Evolutionary conservation across 257 asterid species (phyloP).

Genomic region (Solanum bukasovii): DNA sequence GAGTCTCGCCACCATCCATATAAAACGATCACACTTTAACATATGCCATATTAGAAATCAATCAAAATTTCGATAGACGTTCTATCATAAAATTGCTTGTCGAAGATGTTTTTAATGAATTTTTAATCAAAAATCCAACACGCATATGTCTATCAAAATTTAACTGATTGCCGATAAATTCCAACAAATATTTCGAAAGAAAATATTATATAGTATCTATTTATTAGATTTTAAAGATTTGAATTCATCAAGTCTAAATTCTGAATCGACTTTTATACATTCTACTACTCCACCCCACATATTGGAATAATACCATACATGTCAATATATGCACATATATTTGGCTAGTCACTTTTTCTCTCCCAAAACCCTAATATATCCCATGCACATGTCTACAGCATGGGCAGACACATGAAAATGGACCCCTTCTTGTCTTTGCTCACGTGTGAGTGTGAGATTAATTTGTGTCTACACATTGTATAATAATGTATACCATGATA

Average conservation of each 20-base stretch:
- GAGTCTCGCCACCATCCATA: too few relatives aligned
- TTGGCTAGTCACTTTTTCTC: slow-evolving; percentile 16
- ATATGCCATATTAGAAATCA: not conserved
- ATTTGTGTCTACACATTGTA: not conserved
- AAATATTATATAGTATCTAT: not conserved
- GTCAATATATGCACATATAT: slow-evolving; percentile 2
- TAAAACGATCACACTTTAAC: not conserved
- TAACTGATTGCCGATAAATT: not conserved
- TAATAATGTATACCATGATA: not conserved
- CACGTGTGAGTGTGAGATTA: slow-evolving; percentile 8
- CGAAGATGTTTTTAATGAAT: not conserved
- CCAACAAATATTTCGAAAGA: not conserved
- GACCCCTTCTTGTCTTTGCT: slow-evolving; percentile 16
- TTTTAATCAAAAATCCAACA: not conserved
- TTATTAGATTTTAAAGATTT: not conserved
- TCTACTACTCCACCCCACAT: not conserved
- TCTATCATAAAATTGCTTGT: not conserved
- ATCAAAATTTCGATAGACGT: not conserved
- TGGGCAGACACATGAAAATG: slow-evolving; percentile 32
- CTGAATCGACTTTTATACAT: not conserved
- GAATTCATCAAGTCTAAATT: not conserved
- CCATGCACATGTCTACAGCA: slow-evolving; percentile 15
- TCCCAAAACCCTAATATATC: slow-evolving; percentile 6
- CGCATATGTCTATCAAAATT: not conserved
- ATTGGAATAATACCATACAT: slow-evolving; percentile 24